Evolutionary conservation across 139 green algal genomes (phyloP).

Genomic region (Nannochloris sp.): DNA sequence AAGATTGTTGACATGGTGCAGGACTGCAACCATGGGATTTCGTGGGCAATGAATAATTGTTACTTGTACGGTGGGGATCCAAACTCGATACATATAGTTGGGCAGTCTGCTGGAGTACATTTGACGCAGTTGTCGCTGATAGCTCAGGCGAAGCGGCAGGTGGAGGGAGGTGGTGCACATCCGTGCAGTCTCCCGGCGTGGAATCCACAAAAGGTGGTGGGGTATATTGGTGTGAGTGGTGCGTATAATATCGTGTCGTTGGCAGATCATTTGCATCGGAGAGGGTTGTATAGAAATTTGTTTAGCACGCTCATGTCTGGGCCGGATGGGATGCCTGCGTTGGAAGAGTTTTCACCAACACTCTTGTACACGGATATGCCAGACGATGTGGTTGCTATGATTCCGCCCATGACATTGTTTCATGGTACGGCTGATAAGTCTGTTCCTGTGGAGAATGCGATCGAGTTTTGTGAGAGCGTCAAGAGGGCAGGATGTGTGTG

Average conservation of each 20-base stretch:
- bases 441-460: constrained; percentile 52
- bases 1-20: constrained; percentile 77
- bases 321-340: constrained; percentile 25
- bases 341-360: constrained; percentile 57
- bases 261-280: constrained; percentile 63
- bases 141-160: constrained; percentile 38
- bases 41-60: constrained; percentile 67
- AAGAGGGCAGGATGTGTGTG: constrained; percentile 10
- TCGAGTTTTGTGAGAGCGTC: constrained; percentile 46
- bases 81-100: constrained; percentile 59
- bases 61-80: constrained; percentile 64
- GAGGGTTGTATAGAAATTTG: constrained; percentile 63
- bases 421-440: constrained; percentile 72
- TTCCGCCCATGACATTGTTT: constrained; percentile 64
- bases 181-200: constrained; percentile 35
- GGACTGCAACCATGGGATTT: constrained; percentile 82
- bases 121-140: constrained; percentile 65
- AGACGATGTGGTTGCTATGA: constrained; percentile 6
- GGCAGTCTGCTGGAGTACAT: constrained; percentile 83
- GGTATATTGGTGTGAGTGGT: constrained; percentile 40
- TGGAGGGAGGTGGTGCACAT: not conserved
- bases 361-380: constrained; percentile 27
- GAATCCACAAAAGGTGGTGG: constrained; percentile 30
- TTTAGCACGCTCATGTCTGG: constrained; percentile 44
- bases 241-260: constrained; percentile 73